Base-by-base conservation (phyloP, 1,284 basidiomycete species). In the Ganoderma meredithae region DNA sequence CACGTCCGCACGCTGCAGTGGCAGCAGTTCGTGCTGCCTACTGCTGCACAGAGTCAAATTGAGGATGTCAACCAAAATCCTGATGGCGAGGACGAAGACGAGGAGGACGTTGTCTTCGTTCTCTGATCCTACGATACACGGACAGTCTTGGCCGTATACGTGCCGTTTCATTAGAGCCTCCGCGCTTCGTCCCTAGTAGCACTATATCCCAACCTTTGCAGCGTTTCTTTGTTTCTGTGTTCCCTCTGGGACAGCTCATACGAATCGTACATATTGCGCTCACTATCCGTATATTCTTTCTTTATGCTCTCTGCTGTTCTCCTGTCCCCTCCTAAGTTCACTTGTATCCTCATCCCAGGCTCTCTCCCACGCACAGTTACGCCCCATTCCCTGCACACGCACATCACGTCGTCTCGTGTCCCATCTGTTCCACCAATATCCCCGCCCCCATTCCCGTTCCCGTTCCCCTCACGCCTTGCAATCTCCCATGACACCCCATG, bases 21-120 rank as follows among this genome's bases (percentile, higher is more conserved):
- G 89, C 82, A 86, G 74, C 79, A 82, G 65, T 95, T 88, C 78
- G 87, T 95, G 19, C 79, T 95, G n/a, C 94, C 94, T 0, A 86
- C 86, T 72, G 92, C 93, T 0, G 74, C 74, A 31, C 73, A 70
- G 65, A 90, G 89, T 73, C 44, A 58, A 7, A 65, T 74, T n/a
- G 71, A 71, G 60, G 69, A 68, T 8, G 66, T 58, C n/a, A 69
- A 62, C 41, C 66, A 73, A 41, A 76, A 74, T 13, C 75, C 77
- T 17, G 79, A 75, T 8, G 77, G 75, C 36, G 82, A 84, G 2
- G 86, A 86, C n/a, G 85, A 85, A n/a, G 85, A 87, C 9, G 86
- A 86, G 17, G 85, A 87, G 36, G 85, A 86, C 36, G 80, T 87
- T 43, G 86, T 83, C 60, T 85, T 87, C 69, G 85, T 87, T 60